Conservation (phyloP, 1,284 basidiomycete species). For the Rhodotorula sp. region DNA sequence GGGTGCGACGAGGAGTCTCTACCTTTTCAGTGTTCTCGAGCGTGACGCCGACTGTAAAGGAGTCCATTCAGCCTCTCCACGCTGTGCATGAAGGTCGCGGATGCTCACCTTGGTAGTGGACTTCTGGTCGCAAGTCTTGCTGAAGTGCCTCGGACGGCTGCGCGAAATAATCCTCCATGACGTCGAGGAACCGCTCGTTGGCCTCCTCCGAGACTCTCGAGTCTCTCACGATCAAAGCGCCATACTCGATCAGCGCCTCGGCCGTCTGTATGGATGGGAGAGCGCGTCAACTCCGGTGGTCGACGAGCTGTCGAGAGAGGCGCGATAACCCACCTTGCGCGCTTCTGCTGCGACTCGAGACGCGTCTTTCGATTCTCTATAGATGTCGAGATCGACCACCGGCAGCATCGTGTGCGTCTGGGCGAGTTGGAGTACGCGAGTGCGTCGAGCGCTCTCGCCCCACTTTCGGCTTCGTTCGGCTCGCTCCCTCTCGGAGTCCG, state of each 20-base stretch:
- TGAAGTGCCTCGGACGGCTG: constrained; percentile 64
- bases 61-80: not conserved
- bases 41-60: constrained; percentile 48
- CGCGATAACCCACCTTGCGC: constrained; percentile 57
- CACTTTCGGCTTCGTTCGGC: no score
- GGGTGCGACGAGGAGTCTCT: no score
- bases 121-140: constrained; percentile 75
- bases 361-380: constrained; percentile 57
- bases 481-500: no score
- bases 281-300: not conserved
- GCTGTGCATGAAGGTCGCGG: no score
- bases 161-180: constrained; percentile 80
- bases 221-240: constrained; percentile 78
- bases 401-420: constrained; percentile 54
- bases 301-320: not conserved
- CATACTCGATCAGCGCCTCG: constrained; percentile 71
- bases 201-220: constrained; percentile 77
- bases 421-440: not conserved
- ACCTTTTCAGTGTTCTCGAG: constrained; percentile 86
- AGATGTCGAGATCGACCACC: constrained; percentile 74
- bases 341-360: constrained; percentile 63
- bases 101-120: constrained; percentile 55
- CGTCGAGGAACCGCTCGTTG: constrained; percentile 72
- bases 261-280: constrained; percentile 59
- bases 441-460: not conserved